phyloP scores from a whole-genome alignment of 768 basidiomycete species.

The Phylloporus sp. region DNA sequence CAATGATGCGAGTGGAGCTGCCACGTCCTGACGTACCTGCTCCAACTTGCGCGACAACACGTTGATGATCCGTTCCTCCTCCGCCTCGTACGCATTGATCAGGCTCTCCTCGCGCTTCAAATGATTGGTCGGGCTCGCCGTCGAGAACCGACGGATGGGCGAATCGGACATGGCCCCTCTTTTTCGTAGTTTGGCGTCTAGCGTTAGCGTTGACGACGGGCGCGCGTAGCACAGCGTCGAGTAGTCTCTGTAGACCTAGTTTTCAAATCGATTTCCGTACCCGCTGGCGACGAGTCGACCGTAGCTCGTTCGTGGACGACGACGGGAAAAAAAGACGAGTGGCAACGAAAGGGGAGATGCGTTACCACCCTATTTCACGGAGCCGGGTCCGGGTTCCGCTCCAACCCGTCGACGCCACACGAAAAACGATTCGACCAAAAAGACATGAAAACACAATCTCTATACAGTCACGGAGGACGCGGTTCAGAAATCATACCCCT shows the following conservation, averaged over 20 bases:
- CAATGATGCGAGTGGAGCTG: too few relatives aligned
- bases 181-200: not conserved
- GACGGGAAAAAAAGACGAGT: too few relatives aligned
- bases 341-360: not conserved
- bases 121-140: slow-evolving; percentile 46
- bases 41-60: slow-evolving; percentile 78
- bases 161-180: slow-evolving; percentile 31
- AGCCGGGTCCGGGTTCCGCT: slow-evolving; percentile 17
- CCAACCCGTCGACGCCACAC: not conserved
- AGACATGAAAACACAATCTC: too few relatives aligned
- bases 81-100: slow-evolving; percentile 86
- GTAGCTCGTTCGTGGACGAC: not conserved
- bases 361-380: slow-evolving; percentile 7
- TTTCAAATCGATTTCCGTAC: too few relatives aligned
- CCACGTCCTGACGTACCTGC: slow-evolving; percentile 64
- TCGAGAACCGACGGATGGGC: slow-evolving; percentile 54
- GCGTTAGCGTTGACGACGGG: too few relatives aligned
- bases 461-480: too few relatives aligned
- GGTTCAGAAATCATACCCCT: slow-evolving; percentile 73
- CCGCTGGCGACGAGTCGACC: too few relatives aligned
- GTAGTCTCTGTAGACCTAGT: too few relatives aligned
- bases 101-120: slow-evolving; percentile 59
- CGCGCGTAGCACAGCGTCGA: too few relatives aligned
- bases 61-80: slow-evolving; percentile 86
- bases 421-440: too few relatives aligned